A percentile compares a stretch with the other conserved stretches of the same genome.
Conservation (phyloP, 1,284 basidiomycete genomes). For the Polyporus tsugae region DNA sequence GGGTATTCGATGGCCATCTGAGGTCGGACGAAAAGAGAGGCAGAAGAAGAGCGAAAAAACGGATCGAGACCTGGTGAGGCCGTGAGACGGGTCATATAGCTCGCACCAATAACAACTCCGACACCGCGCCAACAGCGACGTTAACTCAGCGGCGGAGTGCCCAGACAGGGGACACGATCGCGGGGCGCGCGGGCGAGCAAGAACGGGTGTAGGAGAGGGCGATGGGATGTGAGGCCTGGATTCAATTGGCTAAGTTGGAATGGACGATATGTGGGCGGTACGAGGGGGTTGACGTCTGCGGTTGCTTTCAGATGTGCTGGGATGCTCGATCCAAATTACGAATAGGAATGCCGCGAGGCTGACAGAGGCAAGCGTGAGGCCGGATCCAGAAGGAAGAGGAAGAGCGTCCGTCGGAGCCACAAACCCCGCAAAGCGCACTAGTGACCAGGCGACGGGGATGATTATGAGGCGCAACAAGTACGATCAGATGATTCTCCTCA, state of each 20-base stretch:
- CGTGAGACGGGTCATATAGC: slow-evolving; percentile 31
- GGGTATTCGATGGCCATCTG: slow-evolving; percentile 35
- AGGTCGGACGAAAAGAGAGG: slow-evolving; percentile 23
- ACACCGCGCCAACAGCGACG: slow-evolving; percentile 38
- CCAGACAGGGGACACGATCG: slow-evolving; percentile 31
- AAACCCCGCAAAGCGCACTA: slow-evolving; percentile 11
- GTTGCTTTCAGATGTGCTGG: slow-evolving; percentile 20
- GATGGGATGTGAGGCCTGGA: slow-evolving; percentile 12
- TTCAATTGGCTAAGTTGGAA: slow-evolving; percentile 14
- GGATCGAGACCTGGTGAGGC: slow-evolving; percentile 28
- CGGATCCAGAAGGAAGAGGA: not conserved
- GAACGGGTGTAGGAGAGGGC: slow-evolving; percentile 17
- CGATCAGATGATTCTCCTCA: slow-evolving; percentile 31
- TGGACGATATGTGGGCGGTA: slow-evolving; percentile 28
- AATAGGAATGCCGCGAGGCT: not conserved
- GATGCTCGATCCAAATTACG: not conserved
- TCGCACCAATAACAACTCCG: slow-evolving; percentile 36
- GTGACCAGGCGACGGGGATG: slow-evolving; percentile 3
- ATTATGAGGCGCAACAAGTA: slow-evolving; percentile 6
- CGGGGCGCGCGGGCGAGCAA: slow-evolving; percentile 9
- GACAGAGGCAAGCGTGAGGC: not conserved
- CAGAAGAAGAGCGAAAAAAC: slow-evolving; percentile 28
- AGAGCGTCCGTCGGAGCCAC: slow-evolving; percentile 16
- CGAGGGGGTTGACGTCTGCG: slow-evolving; percentile 19
- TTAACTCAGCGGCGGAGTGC: slow-evolving; percentile 40